Evolutionary conservation across 2,329 filamentous ascomycete genomes (phyloP).

Genomic region (Ascochyta clinopodiicola): DNA sequence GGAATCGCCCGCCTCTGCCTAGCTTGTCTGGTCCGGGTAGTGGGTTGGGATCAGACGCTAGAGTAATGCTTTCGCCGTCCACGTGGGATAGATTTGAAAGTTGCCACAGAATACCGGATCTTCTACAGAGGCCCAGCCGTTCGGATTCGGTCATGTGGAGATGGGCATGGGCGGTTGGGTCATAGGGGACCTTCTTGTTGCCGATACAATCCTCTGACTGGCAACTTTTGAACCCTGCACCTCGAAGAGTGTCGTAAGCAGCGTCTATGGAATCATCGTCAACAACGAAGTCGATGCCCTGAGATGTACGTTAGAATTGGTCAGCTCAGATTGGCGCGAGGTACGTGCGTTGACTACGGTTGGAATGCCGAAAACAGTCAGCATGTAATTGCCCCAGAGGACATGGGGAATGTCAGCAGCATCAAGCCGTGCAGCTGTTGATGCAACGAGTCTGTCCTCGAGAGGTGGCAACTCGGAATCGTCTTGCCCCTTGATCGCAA

Average conservation of each 20-base stretch:
- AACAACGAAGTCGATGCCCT: constrained; percentile 9
- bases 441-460: constrained; percentile 6
- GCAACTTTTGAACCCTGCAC: constrained; percentile 5
- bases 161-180: constrained; percentile 4
- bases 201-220: constrained; percentile 3
- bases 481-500: constrained; percentile 1
- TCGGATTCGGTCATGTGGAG: constrained; percentile 5
- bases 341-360: constrained; percentile 4
- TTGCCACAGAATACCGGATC: constrained; percentile 6
- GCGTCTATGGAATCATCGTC: constrained; percentile 8
- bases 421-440: constrained; percentile 9
- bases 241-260: constrained; percentile 7
- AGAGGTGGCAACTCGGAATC: constrained; percentile 5
- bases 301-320: neutral
- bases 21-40: constrained; percentile 8
- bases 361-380: constrained; percentile 4
- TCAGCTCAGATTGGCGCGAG: constrained; percentile 1
- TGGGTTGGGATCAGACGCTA: constrained; percentile 7
- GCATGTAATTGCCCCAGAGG: constrained; percentile 12
- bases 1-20: constrained; percentile 5
- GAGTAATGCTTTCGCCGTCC: constrained; percentile 5
- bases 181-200: constrained; percentile 3
- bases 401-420: constrained; percentile 4
- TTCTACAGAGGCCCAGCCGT: constrained; percentile 3
- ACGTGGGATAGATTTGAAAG: constrained; percentile 1